phyloP scores from a whole-genome alignment of 2,329 filamentous ascomycete genomes.

The Fusarium sp. region DNA sequence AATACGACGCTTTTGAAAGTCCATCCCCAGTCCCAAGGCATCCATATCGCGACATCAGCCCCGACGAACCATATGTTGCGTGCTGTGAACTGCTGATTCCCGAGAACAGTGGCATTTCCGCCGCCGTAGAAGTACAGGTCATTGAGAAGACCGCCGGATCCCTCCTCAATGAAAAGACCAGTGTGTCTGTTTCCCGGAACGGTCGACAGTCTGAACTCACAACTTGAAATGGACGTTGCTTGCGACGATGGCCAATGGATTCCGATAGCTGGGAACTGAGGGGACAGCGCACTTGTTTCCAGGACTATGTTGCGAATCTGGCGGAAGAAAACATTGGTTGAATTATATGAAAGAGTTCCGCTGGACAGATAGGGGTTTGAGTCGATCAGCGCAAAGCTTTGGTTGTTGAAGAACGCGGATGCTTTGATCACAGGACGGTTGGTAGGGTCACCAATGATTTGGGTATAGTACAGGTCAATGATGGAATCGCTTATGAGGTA shows the following conservation, averaged over 20 bases:
- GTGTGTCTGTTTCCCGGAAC: slow-evolving; percentile 61
- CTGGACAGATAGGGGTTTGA: slow-evolving; percentile 59
- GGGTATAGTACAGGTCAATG: slow-evolving; percentile 82
- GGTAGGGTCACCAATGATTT: slow-evolving; percentile 78
- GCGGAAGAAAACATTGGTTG: slow-evolving; percentile 71
- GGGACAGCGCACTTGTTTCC: slow-evolving; percentile 64
- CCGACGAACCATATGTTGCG: slow-evolving; percentile 75
- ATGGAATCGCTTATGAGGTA: slow-evolving; percentile 79
- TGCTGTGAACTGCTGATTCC: slow-evolving; percentile 79
- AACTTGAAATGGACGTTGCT: slow-evolving; percentile 69
- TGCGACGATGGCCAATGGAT: slow-evolving; percentile 78
- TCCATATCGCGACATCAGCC: slow-evolving; percentile 74
- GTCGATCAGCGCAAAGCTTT: slow-evolving; percentile 60
- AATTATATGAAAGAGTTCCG: slow-evolving; percentile 58
- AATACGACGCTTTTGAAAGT: slow-evolving; percentile 75
- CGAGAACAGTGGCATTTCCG: slow-evolving; percentile 66
- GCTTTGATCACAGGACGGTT: slow-evolving; percentile 68
- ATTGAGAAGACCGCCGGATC: slow-evolving; percentile 74
- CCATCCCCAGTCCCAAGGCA: slow-evolving; percentile 84
- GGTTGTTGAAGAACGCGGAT: slow-evolving; percentile 58
- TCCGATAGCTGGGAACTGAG: slow-evolving; percentile 60
- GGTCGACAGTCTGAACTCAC: slow-evolving; percentile 64
- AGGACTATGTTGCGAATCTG: slow-evolving; percentile 69
- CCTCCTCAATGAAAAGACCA: slow-evolving; percentile 73
- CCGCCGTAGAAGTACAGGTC: slow-evolving; percentile 80